Evolutionary conservation across 805 yeast species (phyloP), one percentile per base, ranked within the genome.

Genomic region (Saccharomycopsis sp.): DNA sequence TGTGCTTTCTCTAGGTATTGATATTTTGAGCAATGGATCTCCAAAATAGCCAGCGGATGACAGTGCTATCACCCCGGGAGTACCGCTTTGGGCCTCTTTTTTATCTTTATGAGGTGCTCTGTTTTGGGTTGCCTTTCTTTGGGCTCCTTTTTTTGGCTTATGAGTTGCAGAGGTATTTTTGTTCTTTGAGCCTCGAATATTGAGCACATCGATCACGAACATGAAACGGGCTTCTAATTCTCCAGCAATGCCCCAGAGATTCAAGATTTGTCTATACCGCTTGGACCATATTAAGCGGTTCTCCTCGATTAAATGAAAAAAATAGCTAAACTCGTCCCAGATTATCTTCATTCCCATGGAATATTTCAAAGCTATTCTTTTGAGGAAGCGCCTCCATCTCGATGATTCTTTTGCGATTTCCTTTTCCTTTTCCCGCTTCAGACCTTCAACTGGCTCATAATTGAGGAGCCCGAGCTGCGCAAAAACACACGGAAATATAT

Each of bases 401-500:
- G n/a, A 24, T 24, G 8, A 40, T 37, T 61, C 59, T 2, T 44
- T 24, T 15, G 34, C 18, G 29, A 21, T 24, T 15, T 34, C 24
- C 3, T 5, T 18, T 18, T 37, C 20, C 44, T 56, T 34, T 24
- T 51, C 53, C 7, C 50, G 54, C 20, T 24, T 47, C 3, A 56
- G 29, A 4, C 54, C 52, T n/a, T 59, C 52, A 18, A 61, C 46
- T 18, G 61, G 57, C n/a, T 54, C 56, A 20, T 61, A 58, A 8
- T 29, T 24, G 2, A 61, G 51, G 2, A 61, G 8, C 3, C 63
- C 63, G 34, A 61, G 5, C 37, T 61, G 63, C 15, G 57, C 60
- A 2, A 59, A 40, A 12, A 61, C 61, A 50, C 63, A 61, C 1
- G 62, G 63, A n/a, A 58, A 24, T 2, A 61, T 57, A 40, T 61